phyloP scores from a whole-genome alignment of 2,329 filamentous ascomycete genomes.

The Ilyonectria sp. region DNA sequence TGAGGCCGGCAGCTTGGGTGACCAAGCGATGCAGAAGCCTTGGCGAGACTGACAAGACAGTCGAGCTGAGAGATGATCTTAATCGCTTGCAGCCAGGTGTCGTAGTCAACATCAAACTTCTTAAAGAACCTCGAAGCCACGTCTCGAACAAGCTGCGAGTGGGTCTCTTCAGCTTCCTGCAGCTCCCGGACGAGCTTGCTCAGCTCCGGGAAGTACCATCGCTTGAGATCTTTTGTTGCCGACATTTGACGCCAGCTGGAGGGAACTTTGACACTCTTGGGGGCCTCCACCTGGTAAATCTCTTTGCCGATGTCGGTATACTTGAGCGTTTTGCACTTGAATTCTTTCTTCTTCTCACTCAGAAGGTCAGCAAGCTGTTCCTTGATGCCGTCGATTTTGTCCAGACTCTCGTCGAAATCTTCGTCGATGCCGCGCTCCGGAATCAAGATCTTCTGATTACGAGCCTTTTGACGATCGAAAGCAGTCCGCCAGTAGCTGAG shows the following conservation, averaged over 20 bases:
- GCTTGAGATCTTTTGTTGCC: slow-evolving; percentile 88
- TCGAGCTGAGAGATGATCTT: slow-evolving; percentile 93
- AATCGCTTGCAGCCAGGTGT: slow-evolving; percentile 89
- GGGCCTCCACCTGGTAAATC: slow-evolving; percentile 94
- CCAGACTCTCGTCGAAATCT: slow-evolving; percentile 90
- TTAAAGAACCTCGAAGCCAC: slow-evolving; percentile 87
- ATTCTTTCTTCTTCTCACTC: slow-evolving; percentile 77
- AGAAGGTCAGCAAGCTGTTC: slow-evolving; percentile 80
- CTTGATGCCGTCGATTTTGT: slow-evolving; percentile 82
- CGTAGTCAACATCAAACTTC: slow-evolving; percentile 90
- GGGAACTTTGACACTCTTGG: slow-evolving; percentile 87
- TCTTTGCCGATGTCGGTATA: slow-evolving; percentile 95
- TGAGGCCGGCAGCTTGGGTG: slow-evolving; percentile 88
- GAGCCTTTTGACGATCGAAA: slow-evolving; percentile 87
- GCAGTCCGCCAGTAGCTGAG: slow-evolving; percentile 91
- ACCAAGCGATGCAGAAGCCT: slow-evolving; percentile 86
- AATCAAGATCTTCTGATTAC: slow-evolving; percentile 84
- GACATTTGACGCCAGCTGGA: slow-evolving; percentile 97
- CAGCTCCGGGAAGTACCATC: slow-evolving; percentile 92
- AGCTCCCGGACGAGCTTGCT: slow-evolving; percentile 86
- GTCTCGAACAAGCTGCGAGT: slow-evolving; percentile 91
- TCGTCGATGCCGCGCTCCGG: slow-evolving; percentile 90
- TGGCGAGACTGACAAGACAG: slow-evolving; percentile 93
- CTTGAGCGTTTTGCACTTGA: slow-evolving; percentile 81
- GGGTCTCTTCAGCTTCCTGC: slow-evolving; percentile 94